phyloP scores from a whole-genome alignment of 164 flowering plant genomes.

The Liquidambar formosana region DNA sequence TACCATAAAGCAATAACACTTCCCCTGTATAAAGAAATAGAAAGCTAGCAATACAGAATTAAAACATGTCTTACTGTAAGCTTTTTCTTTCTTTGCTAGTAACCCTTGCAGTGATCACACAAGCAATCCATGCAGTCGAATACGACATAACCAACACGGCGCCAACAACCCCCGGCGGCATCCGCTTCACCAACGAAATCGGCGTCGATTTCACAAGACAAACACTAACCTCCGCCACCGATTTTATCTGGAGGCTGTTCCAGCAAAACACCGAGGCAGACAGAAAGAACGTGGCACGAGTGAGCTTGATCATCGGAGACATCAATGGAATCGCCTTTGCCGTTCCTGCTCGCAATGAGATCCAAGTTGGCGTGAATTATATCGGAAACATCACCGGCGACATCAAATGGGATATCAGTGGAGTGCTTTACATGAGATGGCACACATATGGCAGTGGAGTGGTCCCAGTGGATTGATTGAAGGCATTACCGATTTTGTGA shows the following conservation, averaged over 20 bases:
- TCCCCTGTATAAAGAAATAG: no score
- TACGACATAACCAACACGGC: slow-evolving; percentile 11
- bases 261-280: slow-evolving; percentile 9
- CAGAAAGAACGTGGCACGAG: slow-evolving; percentile 13
- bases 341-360: slow-evolving; percentile 15
- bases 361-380: slow-evolving; percentile 25
- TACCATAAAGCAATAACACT: no score
- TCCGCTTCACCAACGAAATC: slow-evolving; percentile 13
- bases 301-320: slow-evolving; percentile 21
- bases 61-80: not conserved
- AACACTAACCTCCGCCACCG: slow-evolving; percentile 10
- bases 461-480: slow-evolving; percentile 33
- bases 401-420: slow-evolving; percentile 23
- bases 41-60: no score
- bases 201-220: slow-evolving; percentile 16
- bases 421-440: slow-evolving; percentile 35
- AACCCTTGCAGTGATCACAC: not conserved
- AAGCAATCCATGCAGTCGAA: slow-evolving; percentile 7
- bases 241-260: slow-evolving; percentile 23
- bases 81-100: not conserved
- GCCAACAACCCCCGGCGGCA: slow-evolving; percentile 8
- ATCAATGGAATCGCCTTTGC: slow-evolving; percentile 21
- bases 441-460: slow-evolving; percentile 38
- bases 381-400: slow-evolving; percentile 13
- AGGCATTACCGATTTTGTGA: slow-evolving; percentile 39